These are phyloP conservation scores for Glebionis coronaria DNA, from an alignment of 129 eudicot species.

Conservation along the genomic window DNA sequence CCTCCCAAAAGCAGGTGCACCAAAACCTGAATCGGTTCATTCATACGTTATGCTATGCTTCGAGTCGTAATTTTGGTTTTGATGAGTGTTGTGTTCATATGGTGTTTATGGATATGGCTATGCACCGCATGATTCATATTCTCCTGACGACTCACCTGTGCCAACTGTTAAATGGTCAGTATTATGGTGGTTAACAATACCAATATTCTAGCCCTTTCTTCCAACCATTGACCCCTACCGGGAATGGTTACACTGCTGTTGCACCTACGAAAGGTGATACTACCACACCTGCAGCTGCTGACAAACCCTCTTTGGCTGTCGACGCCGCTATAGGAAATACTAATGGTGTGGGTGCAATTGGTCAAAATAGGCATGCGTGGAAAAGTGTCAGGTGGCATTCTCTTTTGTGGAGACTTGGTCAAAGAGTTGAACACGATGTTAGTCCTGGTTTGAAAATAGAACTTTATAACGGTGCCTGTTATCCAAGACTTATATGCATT, in stretches of 20 bases:
- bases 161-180: slow-evolving; percentile 58
- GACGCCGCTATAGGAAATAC: slow-evolving; percentile 44
- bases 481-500: too few relatives aligned
- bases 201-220: slow-evolving; percentile 54
- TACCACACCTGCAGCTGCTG: slow-evolving; percentile 31
- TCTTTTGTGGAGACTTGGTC: too few relatives aligned
- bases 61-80: background rate
- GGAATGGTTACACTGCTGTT: slow-evolving; percentile 13
- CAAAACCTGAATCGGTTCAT: too few relatives aligned
- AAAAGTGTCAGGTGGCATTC: too few relatives aligned
- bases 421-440: too few relatives aligned
- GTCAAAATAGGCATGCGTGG: too few relatives aligned
- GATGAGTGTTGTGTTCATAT: slow-evolving; percentile 19
- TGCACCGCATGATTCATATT: slow-evolving; percentile 52
- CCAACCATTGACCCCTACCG: slow-evolving; percentile 33
- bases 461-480: too few relatives aligned
- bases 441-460: too few relatives aligned
- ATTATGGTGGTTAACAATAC: slow-evolving; percentile 57
- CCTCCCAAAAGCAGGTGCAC: too few relatives aligned
- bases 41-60: background rate
- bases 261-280: slow-evolving; percentile 44
- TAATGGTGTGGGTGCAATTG: slow-evolving; percentile 37
- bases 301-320: slow-evolving; percentile 44
- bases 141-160: slow-evolving; percentile 57
- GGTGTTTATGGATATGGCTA: slow-evolving; percentile 72